A percentile compares a stretch with the other conserved stretches of the same genome.
These are phyloP conservation scores for Leucocoprinus leucothites DNA, from an alignment of 768 basidiomycete species.

Conservation along the genomic window DNA sequence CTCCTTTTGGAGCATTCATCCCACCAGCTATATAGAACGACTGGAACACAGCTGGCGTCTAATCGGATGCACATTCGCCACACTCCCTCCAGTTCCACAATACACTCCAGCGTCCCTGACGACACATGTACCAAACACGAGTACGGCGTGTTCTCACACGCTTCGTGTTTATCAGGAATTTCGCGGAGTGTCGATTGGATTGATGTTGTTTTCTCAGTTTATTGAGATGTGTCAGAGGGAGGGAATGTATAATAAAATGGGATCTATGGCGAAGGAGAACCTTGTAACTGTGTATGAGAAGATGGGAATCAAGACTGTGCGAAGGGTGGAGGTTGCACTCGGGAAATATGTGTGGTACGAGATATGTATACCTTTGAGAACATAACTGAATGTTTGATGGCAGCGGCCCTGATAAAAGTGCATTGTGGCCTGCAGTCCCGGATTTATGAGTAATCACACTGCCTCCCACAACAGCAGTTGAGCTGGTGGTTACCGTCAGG, in stretches of 20 bases:
- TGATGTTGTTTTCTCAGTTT: constrained; percentile 3
- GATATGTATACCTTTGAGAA: not conserved
- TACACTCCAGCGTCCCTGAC: constrained; percentile 3
- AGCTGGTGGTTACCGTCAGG: too few species aligned
- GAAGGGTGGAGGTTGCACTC: not conserved
- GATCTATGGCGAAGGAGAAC: constrained; percentile 1
- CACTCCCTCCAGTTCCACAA: not conserved
- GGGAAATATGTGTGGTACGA: constrained; percentile 8
- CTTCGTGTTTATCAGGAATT: constrained; percentile 2
- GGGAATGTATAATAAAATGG: constrained; percentile 4
- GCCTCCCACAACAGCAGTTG: too few species aligned
- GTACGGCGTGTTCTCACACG: not conserved
- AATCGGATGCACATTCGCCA: not conserved
- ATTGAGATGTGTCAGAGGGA: not conserved
- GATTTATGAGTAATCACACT: too few species aligned
- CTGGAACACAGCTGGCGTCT: not conserved
- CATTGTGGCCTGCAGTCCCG: too few species aligned
- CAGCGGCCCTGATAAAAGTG: too few species aligned
- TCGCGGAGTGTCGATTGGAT: not conserved
- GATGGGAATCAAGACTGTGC: not conserved
- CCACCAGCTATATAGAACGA: not conserved
- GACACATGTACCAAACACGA: not conserved
- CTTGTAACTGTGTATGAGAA: constrained; percentile 2
- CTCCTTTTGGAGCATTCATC: constrained; percentile 6
- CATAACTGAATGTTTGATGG: too few species aligned